These are phyloP conservation scores for Acaromyces ingoldii DNA, from an alignment of 1,284 basidiomycete species.

Conservation along the genomic window DNA sequence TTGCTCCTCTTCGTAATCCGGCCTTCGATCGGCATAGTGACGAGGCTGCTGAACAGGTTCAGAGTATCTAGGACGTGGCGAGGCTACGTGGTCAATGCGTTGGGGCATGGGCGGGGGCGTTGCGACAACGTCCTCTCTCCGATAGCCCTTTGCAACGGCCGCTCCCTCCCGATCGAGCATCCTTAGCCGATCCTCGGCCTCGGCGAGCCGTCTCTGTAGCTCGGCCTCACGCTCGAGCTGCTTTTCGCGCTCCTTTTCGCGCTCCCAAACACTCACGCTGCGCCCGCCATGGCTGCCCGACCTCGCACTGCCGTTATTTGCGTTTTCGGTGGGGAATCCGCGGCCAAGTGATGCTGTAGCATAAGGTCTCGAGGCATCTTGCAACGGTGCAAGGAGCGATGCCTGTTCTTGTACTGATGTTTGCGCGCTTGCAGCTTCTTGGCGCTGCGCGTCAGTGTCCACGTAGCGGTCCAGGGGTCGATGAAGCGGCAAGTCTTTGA, in stretches of 20 bases:
- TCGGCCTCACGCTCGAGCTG: conserved; percentile 29
- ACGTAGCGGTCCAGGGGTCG: not conserved
- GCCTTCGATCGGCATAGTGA: conserved; percentile 15
- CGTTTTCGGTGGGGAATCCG: too few species aligned
- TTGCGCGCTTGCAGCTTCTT: too few species aligned
- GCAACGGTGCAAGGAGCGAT: too few species aligned
- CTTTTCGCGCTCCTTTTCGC: conserved; percentile 24
- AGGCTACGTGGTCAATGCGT: too few species aligned
- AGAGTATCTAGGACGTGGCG: conserved; percentile 8
- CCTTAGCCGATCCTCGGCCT: conserved; percentile 6
- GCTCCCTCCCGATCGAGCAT: not conserved
- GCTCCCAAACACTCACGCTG: not conserved
- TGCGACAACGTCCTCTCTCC: conserved; percentile 4
- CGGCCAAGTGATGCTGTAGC: too few species aligned
- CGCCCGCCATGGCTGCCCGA: too few species aligned
- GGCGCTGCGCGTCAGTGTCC: too few species aligned
- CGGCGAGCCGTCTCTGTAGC: conserved; percentile 10
- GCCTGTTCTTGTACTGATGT: too few species aligned
- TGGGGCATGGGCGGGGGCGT: not conserved
- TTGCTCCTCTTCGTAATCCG: conserved; percentile 3
- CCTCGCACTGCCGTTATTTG: too few species aligned
- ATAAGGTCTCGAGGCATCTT: too few species aligned
- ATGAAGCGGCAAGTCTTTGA: too few species aligned
- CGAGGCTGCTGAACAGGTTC: conserved; percentile 10
- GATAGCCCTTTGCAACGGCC: conserved; percentile 8